Percentiles rank a stretch among this genome's conserved stretches.
These are phyloP conservation scores for Marasmius sp. DNA, from an alignment of 1,284 basidiomycete genomes.

Conservation along the genomic window DNA sequence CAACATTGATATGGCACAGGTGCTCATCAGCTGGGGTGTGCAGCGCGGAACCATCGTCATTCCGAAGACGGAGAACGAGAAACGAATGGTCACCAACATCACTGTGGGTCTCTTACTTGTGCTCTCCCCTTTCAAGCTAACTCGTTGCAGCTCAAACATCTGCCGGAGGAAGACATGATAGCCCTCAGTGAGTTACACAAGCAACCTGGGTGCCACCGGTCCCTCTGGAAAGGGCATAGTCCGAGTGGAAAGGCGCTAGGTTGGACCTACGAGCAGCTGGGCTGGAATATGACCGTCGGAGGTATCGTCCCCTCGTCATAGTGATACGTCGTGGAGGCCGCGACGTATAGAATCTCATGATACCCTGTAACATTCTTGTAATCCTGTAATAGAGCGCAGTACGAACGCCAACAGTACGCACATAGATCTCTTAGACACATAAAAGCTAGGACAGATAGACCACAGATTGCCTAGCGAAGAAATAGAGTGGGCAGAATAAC, in stretches of 20 bases:
- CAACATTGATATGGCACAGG: slow-evolving; percentile 34
- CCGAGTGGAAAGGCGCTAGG: background rate
- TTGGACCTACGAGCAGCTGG: background rate
- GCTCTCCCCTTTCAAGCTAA: background rate
- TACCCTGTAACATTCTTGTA: too few species aligned
- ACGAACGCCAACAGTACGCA: too few species aligned
- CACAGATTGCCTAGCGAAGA: too few species aligned
- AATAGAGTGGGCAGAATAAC: too few species aligned
- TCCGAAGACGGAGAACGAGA: slow-evolving; percentile 32
- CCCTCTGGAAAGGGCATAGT: background rate
- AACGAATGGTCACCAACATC: background rate
- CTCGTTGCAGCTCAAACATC: background rate
- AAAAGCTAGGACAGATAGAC: too few species aligned
- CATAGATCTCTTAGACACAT: too few species aligned
- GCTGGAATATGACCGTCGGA: background rate
- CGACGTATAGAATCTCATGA: too few species aligned
- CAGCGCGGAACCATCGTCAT: slow-evolving; percentile 47
- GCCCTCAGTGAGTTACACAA: background rate
- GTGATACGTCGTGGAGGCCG: too few species aligned
- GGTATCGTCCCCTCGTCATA: background rate
- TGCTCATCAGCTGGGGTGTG: slow-evolving; percentile 50
- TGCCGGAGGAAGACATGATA: background rate
- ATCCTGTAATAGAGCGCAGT: too few species aligned
- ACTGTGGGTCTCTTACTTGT: background rate
- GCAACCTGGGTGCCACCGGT: background rate